A percentile compares a stretch with the other conserved stretches of the same genome.
Evolutionary conservation across 169 alveolate genomes (phyloP).

Genomic region (Eimeria sp.): DNA sequence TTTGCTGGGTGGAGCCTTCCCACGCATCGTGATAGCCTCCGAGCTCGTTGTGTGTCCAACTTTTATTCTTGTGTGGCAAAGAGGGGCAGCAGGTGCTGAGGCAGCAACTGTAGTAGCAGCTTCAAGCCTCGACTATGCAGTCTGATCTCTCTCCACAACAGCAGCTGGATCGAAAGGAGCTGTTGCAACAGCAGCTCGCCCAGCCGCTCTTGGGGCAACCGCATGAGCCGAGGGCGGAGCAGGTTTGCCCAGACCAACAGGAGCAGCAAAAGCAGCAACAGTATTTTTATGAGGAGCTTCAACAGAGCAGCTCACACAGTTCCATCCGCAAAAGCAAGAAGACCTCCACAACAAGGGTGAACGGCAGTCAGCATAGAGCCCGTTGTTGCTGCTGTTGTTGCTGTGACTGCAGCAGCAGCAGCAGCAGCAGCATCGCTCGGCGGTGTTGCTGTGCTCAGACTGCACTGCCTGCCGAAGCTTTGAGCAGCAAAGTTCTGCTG

Average conservation of each 20-base stretch:
- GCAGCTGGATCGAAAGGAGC: neutral
- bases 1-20: neutral
- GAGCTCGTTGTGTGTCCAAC: neutral
- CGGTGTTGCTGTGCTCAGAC: neutral
- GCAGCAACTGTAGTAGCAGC: conserved; percentile 36
- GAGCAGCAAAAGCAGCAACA: conserved; percentile 32
- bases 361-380: neutral
- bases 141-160: neutral
- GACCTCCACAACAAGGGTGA: neutral
- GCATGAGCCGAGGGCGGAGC: neutral
- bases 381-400: conserved; percentile 60
- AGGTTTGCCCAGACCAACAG: neutral
- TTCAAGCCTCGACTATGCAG: conserved; percentile 1
- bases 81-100: neutral
- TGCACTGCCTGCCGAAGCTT: conserved; percentile 29
- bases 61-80: neutral
- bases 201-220: conserved; percentile 36
- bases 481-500: conserved; percentile 61
- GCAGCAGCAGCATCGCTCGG: conserved; percentile 24
- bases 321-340: neutral
- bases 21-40: neutral
- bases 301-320: conserved; percentile 31
- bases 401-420: conserved; percentile 11
- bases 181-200: conserved; percentile 37
- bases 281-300: conserved; percentile 8